These are phyloP conservation scores for Rubroboletus satanas DNA, from an alignment of 768 basidiomycete genomes.

Conservation along the genomic window DNA sequence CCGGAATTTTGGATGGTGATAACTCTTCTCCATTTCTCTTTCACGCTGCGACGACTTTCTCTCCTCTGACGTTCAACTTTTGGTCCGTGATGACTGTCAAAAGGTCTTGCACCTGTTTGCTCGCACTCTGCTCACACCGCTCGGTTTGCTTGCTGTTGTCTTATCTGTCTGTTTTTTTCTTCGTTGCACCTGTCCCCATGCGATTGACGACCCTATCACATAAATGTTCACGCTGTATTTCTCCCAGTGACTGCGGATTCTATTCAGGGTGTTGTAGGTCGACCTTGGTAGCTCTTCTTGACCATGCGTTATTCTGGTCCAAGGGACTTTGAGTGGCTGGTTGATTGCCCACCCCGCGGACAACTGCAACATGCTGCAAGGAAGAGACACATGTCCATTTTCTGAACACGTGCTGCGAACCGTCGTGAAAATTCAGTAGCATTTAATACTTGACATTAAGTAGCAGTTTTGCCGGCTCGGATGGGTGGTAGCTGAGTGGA, in stretches of 20 bases:
- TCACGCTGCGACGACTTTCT: background rate
- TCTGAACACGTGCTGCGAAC: background rate
- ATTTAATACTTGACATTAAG: background rate
- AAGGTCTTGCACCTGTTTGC: conserved; percentile 14
- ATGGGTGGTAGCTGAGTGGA: no score
- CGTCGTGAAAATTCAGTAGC: background rate
- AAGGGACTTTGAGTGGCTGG: conserved; percentile 1
- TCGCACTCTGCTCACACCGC: conserved; percentile 7
- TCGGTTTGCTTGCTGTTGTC: conserved; percentile 6
- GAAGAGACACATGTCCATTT: background rate
- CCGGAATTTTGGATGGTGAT: conserved; percentile 12
- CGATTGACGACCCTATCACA: conserved; percentile 10
- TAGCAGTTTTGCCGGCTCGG: no score
- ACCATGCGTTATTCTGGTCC: conserved; percentile 3
- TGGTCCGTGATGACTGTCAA: conserved; percentile 19
- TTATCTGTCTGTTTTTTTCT: background rate
- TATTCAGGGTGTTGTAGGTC: background rate
- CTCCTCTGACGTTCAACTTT: conserved; percentile 9
- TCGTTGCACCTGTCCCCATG: conserved; percentile 5
- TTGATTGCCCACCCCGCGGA: conserved; percentile 1
- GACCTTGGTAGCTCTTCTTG: background rate
- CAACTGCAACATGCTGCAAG: background rate
- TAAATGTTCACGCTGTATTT: conserved; percentile 15
- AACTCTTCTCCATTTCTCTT: conserved; percentile 5
- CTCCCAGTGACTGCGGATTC: background rate